Base-by-base conservation (phyloP, 352 stramenopile species). In the Globisporangium solare region DNA sequence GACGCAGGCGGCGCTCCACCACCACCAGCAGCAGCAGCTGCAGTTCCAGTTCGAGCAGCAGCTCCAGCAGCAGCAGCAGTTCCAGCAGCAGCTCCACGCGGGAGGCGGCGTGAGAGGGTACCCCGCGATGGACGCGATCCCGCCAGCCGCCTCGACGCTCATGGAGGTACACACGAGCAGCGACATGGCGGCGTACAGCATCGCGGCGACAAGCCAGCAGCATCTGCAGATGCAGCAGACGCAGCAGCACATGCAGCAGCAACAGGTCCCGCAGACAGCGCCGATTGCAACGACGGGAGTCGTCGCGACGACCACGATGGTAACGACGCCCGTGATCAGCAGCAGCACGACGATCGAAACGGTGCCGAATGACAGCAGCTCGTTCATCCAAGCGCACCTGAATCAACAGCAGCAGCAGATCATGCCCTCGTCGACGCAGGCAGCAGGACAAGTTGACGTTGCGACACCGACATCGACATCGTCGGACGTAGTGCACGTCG, bases 21-120 rank as follows among this genome's bases (percentile, higher is more conserved):
- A 37, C 20, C 56, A 49, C 5, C 43, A 49, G 15, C 43, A 50
- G 3, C 49, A 67, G 11, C 61, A 67, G 51, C 54, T 64, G 24
- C 61, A 68, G 61, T 61, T 64, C 56, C 55, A 68, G 48, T 66
- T 66, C 51, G 54, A 66, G 48, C 60, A 66, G 54, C 60, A 58
- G 20, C 48, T 58, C 14, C 49, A 65, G 47, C 41, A 58, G 18
- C 58, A 64, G 18, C 46, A 51, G 13, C 46, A 51, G 21, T 32
- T 32, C 18, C 46, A 51, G 46, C 20, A 51, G 18, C 46, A 60
- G 41, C 32, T 68, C 47, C 56, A 62, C 42, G 27, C 27, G 7
- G 51, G 42, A 10, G 48, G 24, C 32, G 47, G 40, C 24, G 48
- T 32, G 47, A 35, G 27, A 35, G 27, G 45, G 13, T 58, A 54